Evolutionary conservation across 2,329 filamentous ascomycete species (phyloP).

Genomic region (Fusarium staphyleae): DNA sequence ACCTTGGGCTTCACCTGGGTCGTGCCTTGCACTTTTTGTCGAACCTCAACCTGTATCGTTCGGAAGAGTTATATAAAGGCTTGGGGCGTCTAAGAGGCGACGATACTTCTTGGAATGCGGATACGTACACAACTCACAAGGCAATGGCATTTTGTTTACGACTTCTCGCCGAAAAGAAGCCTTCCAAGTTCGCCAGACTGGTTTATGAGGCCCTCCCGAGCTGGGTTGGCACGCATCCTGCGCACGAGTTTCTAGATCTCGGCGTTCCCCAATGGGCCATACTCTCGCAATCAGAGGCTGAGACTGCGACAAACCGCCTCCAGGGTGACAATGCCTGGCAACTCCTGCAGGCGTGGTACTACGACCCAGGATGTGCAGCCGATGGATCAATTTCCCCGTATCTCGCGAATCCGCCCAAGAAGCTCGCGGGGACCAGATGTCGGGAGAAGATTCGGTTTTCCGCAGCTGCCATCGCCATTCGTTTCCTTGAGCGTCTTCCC

Average conservation of each 20-base stretch:
- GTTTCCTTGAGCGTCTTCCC: neutral
- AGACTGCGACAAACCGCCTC: neutral
- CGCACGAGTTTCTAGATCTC: neutral
- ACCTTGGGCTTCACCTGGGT: no score
- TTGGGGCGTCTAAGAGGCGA: no score
- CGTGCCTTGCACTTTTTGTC: no score
- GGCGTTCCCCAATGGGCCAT: neutral
- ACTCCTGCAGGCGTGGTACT: no score
- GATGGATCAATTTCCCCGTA: no score
- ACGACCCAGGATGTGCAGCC: no score
- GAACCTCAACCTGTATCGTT: no score
- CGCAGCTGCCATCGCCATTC: neutral
- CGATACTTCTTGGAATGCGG: no score
- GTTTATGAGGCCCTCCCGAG: neutral
- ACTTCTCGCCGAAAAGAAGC: neutral
- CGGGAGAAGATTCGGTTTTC: conserved; percentile 11
- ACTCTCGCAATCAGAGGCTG: neutral
- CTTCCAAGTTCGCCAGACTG: neutral
- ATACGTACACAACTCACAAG: neutral
- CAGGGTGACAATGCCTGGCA: neutral
- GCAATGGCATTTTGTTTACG: rapidly evolving
- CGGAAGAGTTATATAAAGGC: no score
- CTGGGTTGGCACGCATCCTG: rapidly evolving
- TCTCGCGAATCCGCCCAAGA: no score
- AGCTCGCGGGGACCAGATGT: neutral